These are phyloP conservation scores for Xylaria sp. DNA, from an alignment of 2,329 filamentous ascomycete species.

Conservation along the genomic window DNA sequence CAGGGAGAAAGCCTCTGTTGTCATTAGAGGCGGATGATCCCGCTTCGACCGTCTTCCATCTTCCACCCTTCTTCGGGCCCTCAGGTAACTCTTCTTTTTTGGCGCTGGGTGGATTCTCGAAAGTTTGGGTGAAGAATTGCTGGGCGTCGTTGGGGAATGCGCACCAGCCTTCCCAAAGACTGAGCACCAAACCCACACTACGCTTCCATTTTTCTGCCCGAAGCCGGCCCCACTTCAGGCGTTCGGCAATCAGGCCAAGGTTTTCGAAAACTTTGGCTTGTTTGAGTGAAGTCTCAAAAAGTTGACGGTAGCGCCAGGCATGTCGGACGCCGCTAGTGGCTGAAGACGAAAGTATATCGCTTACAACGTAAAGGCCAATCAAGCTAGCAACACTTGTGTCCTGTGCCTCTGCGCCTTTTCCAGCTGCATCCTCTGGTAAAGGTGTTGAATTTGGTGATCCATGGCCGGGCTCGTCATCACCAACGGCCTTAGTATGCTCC, in stretches of 20 bases:
- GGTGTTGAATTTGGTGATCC: constrained; percentile 46
- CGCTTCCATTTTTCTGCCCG: constrained; percentile 85
- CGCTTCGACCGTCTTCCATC: constrained; percentile 59
- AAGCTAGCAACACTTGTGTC: constrained; percentile 77
- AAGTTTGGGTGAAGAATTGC: constrained; percentile 70
- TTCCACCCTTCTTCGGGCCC: constrained; percentile 46
- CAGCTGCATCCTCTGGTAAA: constrained; percentile 46
- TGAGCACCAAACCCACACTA: constrained; percentile 71
- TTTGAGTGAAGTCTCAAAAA: constrained; percentile 76
- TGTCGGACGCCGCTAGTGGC: constrained; percentile 80
- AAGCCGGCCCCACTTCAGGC: constrained; percentile 77
- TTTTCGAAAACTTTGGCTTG: constrained; percentile 72
- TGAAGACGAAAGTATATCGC: constrained; percentile 78
- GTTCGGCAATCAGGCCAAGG: constrained; percentile 75
- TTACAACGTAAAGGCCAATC: constrained; percentile 78
- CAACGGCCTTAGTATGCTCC: constrained; percentile 49
- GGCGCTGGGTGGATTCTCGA: constrained; percentile 71
- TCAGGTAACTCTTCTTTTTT: constrained; percentile 43
- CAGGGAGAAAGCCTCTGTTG: constrained; percentile 37
- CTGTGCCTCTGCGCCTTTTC: constrained; percentile 48
- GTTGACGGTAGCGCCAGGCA: constrained; percentile 83
- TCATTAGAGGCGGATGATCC: constrained; percentile 37
- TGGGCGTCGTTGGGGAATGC: constrained; percentile 77
- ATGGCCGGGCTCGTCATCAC: constrained; percentile 45
- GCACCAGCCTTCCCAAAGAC: constrained; percentile 74